Base-by-base conservation (phyloP, 2,329 filamentous ascomycete genomes). In the Exophiala aquamarina region DNA sequence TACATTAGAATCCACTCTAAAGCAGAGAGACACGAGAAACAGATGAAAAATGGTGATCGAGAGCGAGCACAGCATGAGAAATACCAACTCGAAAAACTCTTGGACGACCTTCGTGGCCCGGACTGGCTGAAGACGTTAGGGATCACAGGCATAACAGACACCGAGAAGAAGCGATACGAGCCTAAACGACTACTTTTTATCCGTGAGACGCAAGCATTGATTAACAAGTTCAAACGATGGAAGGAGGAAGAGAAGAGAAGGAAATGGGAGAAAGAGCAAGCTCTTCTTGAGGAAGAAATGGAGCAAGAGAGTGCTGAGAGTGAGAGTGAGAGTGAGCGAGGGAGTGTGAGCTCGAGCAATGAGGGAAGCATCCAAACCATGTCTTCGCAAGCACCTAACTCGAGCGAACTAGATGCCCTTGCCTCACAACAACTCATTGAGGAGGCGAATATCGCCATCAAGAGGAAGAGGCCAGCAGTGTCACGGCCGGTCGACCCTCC, bases 71-170 rank as follows among this genome's bases (percentile, higher is more conserved):
- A 83, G 70, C 81, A 85, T 61, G 81, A 85, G 56, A 83, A 84
- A 57, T 75, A 78, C 37, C 79, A 84, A 57, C 67, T 85, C n/a
- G 81, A 85, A 52, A 73, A 81, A 6, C 69, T 85, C 13, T 76
- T 96, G 5, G 89, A 93, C 44, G 89, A 89, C 14, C 77, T 98
- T 1, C 86, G 89, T 64, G 88, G 92, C 2, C 89, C 87, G 48
- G 93, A 97, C 67, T 98, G 93, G 93, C 75, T 96, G 47, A 84
- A 87, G 52, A 81, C 91, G 3, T 90, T 98, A 83, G 93, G 92
- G 19, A 86, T 97, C 26, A 92, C 83, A 55, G 89, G 79, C 29
- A 71, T 94, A 29, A 94, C 89, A 0, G 91, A 96, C 62, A 83
- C 82, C 17, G 88, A 89, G 61, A 92, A 89, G 69, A 93, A 87